These are phyloP conservation scores for Phialophora chinensis DNA, from an alignment of 2,329 filamentous ascomycete species.

Conservation along the genomic window DNA sequence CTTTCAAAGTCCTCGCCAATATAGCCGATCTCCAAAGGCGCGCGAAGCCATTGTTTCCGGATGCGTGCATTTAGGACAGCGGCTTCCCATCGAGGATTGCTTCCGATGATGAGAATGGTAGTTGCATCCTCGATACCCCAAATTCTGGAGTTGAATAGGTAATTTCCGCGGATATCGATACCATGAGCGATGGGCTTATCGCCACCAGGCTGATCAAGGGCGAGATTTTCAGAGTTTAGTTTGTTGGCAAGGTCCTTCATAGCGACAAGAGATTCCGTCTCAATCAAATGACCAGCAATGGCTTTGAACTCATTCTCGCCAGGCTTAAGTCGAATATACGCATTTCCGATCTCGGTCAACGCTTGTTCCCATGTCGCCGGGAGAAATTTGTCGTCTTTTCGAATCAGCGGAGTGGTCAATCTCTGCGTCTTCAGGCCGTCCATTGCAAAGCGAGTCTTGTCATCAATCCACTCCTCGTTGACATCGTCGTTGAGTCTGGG, in stretches of 20 bases:
- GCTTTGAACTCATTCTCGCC: conserved; percentile 96
- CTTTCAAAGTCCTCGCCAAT: conserved; percentile 91
- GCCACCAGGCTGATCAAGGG: conserved; percentile 86
- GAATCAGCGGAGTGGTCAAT: conserved; percentile 88
- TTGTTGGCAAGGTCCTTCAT: conserved; percentile 98
- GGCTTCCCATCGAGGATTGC: conserved; percentile 93
- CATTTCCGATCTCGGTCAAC: conserved; percentile 81
- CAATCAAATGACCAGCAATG: conserved; percentile 86
- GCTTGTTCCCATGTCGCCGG: conserved; percentile 96
- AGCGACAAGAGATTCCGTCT: conserved; percentile 91
- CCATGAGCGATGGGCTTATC: conserved; percentile 86
- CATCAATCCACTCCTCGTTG: conserved; percentile 99
- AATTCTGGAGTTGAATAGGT: conserved; percentile 95
- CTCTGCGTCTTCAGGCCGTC: conserved; percentile 96
- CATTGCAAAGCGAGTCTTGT: conserved; percentile 95
- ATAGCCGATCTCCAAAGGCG: conserved; percentile 88
- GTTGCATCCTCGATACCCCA: conserved; percentile 93
- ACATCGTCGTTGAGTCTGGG: conserved; percentile 96
- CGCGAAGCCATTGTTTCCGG: conserved; percentile 95
- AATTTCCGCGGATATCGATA: conserved; percentile 91
- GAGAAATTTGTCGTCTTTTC: conserved; percentile 87
- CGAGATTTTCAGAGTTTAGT: conserved; percentile 93
- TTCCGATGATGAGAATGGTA: conserved; percentile 87
- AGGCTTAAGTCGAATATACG: conserved; percentile 77
- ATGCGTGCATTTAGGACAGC: conserved; percentile 95